A percentile compares a stretch with the other conserved stretches of the same genome.
These are phyloP conservation scores for Cercis canadensis DNA, from an alignment of 306 rosid species.

Conservation along the genomic window DNA sequence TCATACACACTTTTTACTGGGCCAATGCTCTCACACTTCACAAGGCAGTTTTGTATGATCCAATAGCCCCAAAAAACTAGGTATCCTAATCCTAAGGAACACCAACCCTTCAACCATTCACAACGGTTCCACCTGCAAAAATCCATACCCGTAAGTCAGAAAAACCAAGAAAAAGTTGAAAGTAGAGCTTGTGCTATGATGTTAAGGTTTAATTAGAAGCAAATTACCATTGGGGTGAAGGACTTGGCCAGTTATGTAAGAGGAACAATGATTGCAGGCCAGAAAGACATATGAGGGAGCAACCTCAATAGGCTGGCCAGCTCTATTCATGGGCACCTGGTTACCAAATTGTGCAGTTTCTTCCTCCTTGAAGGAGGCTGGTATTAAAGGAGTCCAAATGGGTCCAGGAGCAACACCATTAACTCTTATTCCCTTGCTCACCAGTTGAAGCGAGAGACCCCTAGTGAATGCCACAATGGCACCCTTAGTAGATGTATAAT, in stretches of 20 bases:
- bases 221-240: slow-evolving; percentile 78
- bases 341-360: slow-evolving; percentile 46
- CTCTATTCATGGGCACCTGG: slow-evolving; percentile 71
- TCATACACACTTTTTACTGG: slow-evolving; percentile 3
- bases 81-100: background rate
- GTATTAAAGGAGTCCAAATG: slow-evolving; percentile 76
- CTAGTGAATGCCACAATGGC: slow-evolving; percentile 74
- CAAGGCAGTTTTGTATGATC: background rate
- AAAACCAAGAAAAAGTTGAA: background rate
- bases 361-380: slow-evolving; percentile 49
- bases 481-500: slow-evolving; percentile 75
- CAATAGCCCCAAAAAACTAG: background rate
- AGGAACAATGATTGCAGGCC: slow-evolving; percentile 71
- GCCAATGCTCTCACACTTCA: background rate
- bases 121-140: slow-evolving; percentile 67
- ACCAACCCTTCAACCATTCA: slow-evolving; percentile 55
- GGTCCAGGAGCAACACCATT: slow-evolving; percentile 93
- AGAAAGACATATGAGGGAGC: slow-evolving; percentile 80
- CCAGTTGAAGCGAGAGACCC: slow-evolving; percentile 71
- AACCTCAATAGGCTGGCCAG: slow-evolving; percentile 81
- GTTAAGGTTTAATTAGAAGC: background rate
- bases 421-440: slow-evolving; percentile 61
- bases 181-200: background rate
- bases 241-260: slow-evolving; percentile 80
- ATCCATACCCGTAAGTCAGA: background rate